Conservation (phyloP, 75 land plant genomes). For the Gnetum montanum region DNA sequence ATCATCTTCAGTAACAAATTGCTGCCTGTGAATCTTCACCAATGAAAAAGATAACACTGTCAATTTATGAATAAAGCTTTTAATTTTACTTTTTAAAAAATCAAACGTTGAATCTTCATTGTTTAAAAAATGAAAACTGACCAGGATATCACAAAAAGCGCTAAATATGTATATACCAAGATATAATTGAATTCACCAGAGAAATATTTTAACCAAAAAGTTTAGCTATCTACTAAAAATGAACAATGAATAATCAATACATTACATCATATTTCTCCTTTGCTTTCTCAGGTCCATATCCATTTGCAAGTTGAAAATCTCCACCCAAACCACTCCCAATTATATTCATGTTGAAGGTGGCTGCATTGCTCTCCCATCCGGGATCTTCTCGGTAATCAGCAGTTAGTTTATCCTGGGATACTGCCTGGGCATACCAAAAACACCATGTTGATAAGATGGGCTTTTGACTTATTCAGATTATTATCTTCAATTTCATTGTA, state of each 20-base stretch:
- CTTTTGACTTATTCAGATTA: neutral
- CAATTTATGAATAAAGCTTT: neutral
- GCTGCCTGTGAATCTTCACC: constrained; percentile 38
- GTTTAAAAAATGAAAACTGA: too few relatives aligned
- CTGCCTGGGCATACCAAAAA: constrained; percentile 55
- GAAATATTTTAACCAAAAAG: neutral
- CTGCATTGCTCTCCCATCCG: constrained; percentile 72
- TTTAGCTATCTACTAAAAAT: neutral
- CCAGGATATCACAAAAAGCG: neutral
- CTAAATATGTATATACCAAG: neutral
- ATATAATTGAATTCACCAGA: neutral
- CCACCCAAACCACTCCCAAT: constrained; percentile 53
- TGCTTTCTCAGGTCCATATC: constrained; percentile 56
- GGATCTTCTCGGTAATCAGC: constrained; percentile 55
- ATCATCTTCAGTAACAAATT: constrained; percentile 45
- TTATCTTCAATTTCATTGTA: too few relatives aligned
- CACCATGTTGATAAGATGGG: too few relatives aligned
- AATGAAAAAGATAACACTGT: neutral
- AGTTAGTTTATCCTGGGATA: constrained; percentile 36
- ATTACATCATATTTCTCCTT: constrained; percentile 44
- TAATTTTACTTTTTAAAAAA: too few relatives aligned
- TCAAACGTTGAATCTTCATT: too few relatives aligned
- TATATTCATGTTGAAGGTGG: constrained; percentile 69
- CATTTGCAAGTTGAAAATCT: constrained; percentile 87
- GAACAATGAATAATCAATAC: neutral